phyloP scores from a whole-genome alignment of 2,329 filamentous ascomycete species.

The Aotearoamyces nothofagi region DNA sequence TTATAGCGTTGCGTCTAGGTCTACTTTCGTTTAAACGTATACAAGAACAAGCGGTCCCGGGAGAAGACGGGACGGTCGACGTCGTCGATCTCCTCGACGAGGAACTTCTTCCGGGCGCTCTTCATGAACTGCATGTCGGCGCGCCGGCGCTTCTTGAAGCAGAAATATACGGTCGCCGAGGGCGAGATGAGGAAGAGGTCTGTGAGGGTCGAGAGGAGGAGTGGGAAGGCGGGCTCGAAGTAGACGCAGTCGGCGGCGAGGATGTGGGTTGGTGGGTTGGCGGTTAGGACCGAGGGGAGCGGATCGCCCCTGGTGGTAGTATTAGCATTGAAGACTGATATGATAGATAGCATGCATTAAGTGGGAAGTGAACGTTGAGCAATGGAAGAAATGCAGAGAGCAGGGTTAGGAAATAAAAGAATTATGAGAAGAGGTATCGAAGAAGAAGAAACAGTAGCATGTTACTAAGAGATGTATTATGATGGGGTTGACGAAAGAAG shows the following conservation, averaged over 20 bases:
- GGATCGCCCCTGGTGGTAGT: constrained; percentile 46
- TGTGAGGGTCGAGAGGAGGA: constrained; percentile 64
- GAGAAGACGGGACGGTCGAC: constrained; percentile 41
- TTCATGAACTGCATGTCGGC: constrained; percentile 67
- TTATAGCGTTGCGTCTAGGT: too few species aligned
- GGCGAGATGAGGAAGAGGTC: constrained; percentile 63
- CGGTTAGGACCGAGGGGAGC: constrained; percentile 34
- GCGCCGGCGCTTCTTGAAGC: constrained; percentile 83
- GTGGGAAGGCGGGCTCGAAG: constrained; percentile 87
- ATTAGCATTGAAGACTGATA: too few species aligned
- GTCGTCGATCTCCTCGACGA: constrained; percentile 45
- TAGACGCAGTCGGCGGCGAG: constrained; percentile 97
- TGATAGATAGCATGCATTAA: too few species aligned
- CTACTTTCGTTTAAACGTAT: constrained; percentile 32
- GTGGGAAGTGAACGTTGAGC: too few species aligned
- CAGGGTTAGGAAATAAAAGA: too few species aligned
- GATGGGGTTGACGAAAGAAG: too few species aligned
- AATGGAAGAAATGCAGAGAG: too few species aligned
- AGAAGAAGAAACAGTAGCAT: too few species aligned
- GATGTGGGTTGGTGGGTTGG: constrained; percentile 58
- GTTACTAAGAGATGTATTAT: too few species aligned
- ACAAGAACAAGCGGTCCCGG: constrained; percentile 44
- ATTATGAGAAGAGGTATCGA: too few species aligned
- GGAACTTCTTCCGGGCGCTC: constrained; percentile 50
- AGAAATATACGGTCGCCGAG: constrained; percentile 55